Conservation (phyloP, 208 protist genomes). For the Polymyxa betae region DNA sequence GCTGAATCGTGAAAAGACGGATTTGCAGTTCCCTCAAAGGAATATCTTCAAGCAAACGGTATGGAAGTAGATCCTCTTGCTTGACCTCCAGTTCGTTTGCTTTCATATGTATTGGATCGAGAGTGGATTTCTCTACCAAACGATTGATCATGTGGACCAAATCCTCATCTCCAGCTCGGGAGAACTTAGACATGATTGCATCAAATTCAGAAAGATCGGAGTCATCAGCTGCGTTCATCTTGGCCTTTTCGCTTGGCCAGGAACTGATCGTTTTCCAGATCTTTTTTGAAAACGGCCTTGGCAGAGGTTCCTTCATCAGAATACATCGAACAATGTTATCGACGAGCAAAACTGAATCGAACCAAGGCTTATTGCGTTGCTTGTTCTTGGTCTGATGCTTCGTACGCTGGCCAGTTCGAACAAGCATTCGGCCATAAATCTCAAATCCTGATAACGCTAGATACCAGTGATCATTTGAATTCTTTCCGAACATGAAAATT, state of each 20-base stretch:
- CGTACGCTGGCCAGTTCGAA: conserved; percentile 24
- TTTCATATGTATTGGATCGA: conserved; percentile 50
- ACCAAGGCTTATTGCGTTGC: conserved; percentile 41
- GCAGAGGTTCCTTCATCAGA: background rate
- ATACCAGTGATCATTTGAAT: conserved; percentile 63
- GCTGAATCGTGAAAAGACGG: conserved; percentile 55
- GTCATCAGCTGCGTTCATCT: background rate
- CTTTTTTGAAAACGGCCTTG: conserved; percentile 1
- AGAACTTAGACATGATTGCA: background rate
- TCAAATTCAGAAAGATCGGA: conserved; percentile 18
- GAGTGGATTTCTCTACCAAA: conserved; percentile 25
- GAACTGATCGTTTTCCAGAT: background rate
- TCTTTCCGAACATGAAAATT: conserved; percentile 62
- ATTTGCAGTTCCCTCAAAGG: conserved; percentile 51
- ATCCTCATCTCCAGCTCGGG: background rate
- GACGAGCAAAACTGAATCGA: conserved; percentile 1
- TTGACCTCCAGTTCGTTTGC: conserved; percentile 23
- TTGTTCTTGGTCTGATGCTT: background rate
- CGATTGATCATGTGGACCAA: conserved; percentile 32
- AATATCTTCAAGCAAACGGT: conserved; percentile 28
- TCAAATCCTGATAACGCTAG: conserved; percentile 58
- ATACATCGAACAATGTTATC: background rate
- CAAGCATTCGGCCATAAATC: conserved; percentile 57
- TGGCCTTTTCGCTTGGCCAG: background rate
- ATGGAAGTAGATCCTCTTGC: conserved; percentile 39